A percentile compares a stretch with the other conserved stretches of the same genome.
phyloP scores from a whole-genome alignment of 2,329 filamentous ascomycete genomes.

The Colletotrichum theobromicola region DNA sequence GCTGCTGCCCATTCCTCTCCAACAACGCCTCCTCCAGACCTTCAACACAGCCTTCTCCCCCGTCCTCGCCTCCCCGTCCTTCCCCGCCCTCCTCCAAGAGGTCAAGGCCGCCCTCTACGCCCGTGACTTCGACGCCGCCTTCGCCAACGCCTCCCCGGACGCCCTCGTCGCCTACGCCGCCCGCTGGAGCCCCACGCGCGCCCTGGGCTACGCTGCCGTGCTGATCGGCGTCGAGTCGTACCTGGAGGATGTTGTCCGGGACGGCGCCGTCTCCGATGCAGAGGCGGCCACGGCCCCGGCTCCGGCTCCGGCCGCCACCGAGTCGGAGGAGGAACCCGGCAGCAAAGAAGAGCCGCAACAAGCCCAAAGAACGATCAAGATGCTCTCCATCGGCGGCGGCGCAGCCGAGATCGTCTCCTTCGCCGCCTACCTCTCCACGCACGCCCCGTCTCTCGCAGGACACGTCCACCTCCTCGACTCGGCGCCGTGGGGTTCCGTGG shows the following conservation, averaged over 20 bases:
- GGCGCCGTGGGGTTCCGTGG: slow-evolving; percentile 75
- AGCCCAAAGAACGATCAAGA: slow-evolving; percentile 30
- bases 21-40: slow-evolving; percentile 75
- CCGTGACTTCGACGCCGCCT: slow-evolving; percentile 83
- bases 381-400: slow-evolving; percentile 61
- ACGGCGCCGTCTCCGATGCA: background rate
- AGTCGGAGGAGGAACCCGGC: background rate
- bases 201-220: slow-evolving; percentile 78
- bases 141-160: slow-evolving; percentile 58
- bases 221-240: slow-evolving; percentile 44
- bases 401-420: slow-evolving; percentile 67
- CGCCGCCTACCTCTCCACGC: slow-evolving; percentile 43
- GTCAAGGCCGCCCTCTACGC: slow-evolving; percentile 87
- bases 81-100: slow-evolving; percentile 70
- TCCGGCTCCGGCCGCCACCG: too few species aligned
- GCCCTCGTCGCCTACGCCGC: slow-evolving; percentile 84
- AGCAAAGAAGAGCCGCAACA: background rate
- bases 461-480: slow-evolving; percentile 77
- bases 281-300: background rate
- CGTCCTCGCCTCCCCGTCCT: slow-evolving; percentile 49
- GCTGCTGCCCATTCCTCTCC: slow-evolving; percentile 31
- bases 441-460: slow-evolving; percentile 25
- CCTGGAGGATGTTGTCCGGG: slow-evolving; percentile 27
- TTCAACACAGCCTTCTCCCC: slow-evolving; percentile 70
- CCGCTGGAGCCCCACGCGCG: slow-evolving; percentile 87